Conservation (phyloP, 169 alveolate species). For the Plasmodium coatneyi region DNA sequence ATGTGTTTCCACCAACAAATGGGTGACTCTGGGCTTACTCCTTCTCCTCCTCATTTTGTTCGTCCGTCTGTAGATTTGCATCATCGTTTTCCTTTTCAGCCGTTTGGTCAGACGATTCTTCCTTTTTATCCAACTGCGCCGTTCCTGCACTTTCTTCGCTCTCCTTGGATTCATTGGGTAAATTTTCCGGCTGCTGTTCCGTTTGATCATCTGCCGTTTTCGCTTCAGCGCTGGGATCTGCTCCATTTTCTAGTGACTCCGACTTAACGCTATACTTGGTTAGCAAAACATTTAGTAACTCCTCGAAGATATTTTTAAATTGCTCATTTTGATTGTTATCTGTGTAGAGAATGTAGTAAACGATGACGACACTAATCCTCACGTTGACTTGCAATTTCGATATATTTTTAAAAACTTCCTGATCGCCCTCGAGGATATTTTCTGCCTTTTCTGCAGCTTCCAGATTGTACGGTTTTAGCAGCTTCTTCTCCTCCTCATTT, state of each 20-base stretch:
- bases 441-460: background rate
- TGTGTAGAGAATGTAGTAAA: conserved; percentile 41
- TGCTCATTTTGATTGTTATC: conserved; percentile 64
- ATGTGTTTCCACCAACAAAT: background rate
- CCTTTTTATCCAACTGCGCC: background rate
- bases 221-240: background rate
- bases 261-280: conserved; percentile 32
- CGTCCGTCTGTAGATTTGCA: background rate
- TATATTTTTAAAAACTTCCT: conserved; percentile 29
- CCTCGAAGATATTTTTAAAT: conserved; percentile 59
- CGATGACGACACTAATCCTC: conserved; percentile 61
- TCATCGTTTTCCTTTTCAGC: background rate
- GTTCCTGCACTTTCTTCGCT: background rate
- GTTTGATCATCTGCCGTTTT: background rate
- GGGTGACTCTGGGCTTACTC: background rate
- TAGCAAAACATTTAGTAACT: conserved; percentile 44
- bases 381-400: conserved; percentile 61
- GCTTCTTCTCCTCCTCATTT: conserved; percentile 47
- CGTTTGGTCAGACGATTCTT: background rate
- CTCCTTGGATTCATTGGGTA: background rate
- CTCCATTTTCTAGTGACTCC: background rate
- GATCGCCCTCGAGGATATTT: background rate
- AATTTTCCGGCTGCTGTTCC: conserved; percentile 1
- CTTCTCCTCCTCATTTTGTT: background rate
- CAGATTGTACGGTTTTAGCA: conserved; percentile 16